Evolutionary conservation across 306 rosid genomes (phyloP).

Genomic region (Begonia fuchsioides): DNA sequence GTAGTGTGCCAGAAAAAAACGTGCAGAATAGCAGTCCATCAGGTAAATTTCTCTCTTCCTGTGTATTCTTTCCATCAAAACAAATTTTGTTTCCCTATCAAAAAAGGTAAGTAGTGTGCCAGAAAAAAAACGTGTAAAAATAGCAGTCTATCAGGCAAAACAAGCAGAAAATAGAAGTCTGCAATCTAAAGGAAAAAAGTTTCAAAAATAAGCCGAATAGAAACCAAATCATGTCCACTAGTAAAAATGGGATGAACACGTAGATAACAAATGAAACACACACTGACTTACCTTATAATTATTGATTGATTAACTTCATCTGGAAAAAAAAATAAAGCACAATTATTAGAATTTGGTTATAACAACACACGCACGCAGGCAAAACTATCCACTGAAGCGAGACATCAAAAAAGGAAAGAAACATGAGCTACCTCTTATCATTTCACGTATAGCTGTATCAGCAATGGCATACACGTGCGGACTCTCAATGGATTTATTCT

Average conservation of each 20-base stretch:
- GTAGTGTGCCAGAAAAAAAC: background rate
- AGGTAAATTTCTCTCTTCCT: no score
- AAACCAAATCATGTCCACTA: background rate
- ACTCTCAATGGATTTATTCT: slow-evolving; percentile 45
- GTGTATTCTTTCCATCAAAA: no score
- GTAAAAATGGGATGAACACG: background rate
- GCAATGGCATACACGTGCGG: slow-evolving; percentile 98
- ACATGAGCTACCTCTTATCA: slow-evolving; percentile 58
- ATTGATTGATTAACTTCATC: slow-evolving; percentile 98
- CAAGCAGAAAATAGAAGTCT: background rate
- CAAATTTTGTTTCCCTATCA: no score
- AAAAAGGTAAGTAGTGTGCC: no score
- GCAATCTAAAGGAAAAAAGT: background rate
- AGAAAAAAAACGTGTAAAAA: no score
- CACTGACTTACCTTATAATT: slow-evolving; percentile 53
- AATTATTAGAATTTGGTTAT: slow-evolving; percentile 10
- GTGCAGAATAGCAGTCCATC: background rate
- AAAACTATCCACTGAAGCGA: background rate
- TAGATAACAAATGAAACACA: background rate
- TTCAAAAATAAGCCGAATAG: background rate
- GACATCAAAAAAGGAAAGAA: slow-evolving; percentile 1
- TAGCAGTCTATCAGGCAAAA: background rate
- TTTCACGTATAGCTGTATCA: slow-evolving; percentile 83
- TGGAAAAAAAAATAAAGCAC: slow-evolving; percentile 27
- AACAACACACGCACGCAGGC: slow-evolving; percentile 7